A percentile compares a stretch with the other conserved stretches of the same genome.
Evolutionary conservation across 1,139 yeast genomes (phyloP).

Genomic region (Suhomyces anneliseae): DNA sequence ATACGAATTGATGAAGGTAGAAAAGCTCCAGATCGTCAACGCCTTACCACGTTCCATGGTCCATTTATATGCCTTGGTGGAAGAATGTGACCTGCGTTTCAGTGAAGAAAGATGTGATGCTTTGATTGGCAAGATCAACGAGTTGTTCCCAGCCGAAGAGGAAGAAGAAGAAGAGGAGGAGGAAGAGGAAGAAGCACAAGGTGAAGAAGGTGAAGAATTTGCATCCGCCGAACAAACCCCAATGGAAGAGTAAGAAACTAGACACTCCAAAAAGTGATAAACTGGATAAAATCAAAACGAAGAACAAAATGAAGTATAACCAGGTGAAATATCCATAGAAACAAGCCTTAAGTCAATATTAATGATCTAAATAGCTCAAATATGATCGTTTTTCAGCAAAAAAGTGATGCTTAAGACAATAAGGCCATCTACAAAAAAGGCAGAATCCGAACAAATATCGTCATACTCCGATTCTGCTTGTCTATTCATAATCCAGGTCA

Average conservation of each 20-base stretch:
- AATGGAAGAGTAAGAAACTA: background rate
- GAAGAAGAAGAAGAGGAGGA: conserved; percentile 36
- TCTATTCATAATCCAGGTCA: too few species aligned
- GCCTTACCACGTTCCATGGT: conserved; percentile 79
- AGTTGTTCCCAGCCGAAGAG: conserved; percentile 48
- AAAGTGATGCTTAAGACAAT: too few species aligned
- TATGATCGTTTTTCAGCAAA: too few species aligned
- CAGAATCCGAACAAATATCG: too few species aligned
- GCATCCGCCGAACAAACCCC: conserved; percentile 14
- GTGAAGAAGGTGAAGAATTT: conserved; percentile 13
- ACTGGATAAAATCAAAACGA: too few species aligned
- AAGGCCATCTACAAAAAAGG: too few species aligned
- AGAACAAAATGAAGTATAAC: too few species aligned
- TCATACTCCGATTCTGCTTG: too few species aligned
- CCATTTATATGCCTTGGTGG: conserved; percentile 74
- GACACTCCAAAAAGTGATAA: too few species aligned
- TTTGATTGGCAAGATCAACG: conserved; percentile 51
- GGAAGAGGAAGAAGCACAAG: conserved; percentile 25
- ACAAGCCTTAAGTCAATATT: too few species aligned
- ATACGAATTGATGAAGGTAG: conserved; percentile 73
- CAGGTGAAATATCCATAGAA: too few species aligned
- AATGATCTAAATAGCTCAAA: too few species aligned
- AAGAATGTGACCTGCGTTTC: conserved; percentile 88
- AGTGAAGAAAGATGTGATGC: conserved; percentile 58
- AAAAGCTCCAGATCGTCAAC: conserved; percentile 80